These are phyloP conservation scores for Jatropha multifida DNA, from an alignment of 441 rosid species.

Conservation along the genomic window DNA sequence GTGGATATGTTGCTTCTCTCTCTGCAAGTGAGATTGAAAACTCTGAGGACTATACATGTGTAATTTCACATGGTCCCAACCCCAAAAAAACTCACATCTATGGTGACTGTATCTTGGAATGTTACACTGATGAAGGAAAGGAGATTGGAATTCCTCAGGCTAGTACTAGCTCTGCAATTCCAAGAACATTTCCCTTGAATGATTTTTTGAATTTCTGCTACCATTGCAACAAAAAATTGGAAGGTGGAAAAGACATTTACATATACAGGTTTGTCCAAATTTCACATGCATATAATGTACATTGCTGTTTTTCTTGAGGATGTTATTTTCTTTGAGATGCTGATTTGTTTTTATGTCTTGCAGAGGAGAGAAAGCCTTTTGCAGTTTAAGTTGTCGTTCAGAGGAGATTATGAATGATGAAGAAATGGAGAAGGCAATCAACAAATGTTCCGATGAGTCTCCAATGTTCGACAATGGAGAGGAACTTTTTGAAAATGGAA, in stretches of 20 bases:
- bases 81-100: conserved; percentile 82
- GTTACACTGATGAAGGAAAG: conserved; percentile 38
- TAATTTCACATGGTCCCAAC: conserved; percentile 76
- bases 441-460: conserved; percentile 22
- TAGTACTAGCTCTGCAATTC: conserved; percentile 19
- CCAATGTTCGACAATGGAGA: conserved; percentile 19
- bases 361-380: conserved; percentile 88
- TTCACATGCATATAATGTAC: neutral
- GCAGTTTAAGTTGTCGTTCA: conserved; percentile 63
- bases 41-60: conserved; percentile 95
- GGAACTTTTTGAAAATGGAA: conserved; percentile 44
- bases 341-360: conserved; percentile 26
- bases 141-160: conserved; percentile 22
- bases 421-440: conserved; percentile 38
- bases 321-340: conserved; percentile 7
- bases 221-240: conserved; percentile 70
- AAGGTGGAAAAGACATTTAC: conserved; percentile 67
- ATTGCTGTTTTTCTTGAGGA: neutral
- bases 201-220: conserved; percentile 71
- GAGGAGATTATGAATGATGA: conserved; percentile 68
- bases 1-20: conserved; percentile 30
- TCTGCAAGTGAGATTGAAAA: conserved; percentile 75
- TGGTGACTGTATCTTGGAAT: conserved; percentile 69
- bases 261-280: conserved; percentile 63
- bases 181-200: conserved; percentile 22